Evolutionary conservation across 805 yeast genomes (phyloP).

Genomic region (Pichia californica): DNA sequence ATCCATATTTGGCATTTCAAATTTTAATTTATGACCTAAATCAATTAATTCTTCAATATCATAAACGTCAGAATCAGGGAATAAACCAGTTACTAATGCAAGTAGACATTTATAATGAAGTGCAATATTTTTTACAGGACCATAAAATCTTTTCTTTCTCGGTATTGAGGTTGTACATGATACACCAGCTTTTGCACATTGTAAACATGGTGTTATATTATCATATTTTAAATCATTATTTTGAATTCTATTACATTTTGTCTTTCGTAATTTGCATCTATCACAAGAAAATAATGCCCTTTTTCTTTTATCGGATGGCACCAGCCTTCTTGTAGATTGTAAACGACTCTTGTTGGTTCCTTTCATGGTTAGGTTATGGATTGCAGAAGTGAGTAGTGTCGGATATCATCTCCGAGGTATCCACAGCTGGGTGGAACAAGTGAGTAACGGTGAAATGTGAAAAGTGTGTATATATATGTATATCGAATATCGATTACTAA

Average conservation of each 20-base stretch:
- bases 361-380: too few relatives aligned
- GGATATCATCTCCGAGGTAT: too few relatives aligned
- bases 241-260: slow-evolving; percentile 35
- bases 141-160: slow-evolving; percentile 35
- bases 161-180: slow-evolving; percentile 38
- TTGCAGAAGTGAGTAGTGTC: too few relatives aligned
- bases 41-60: slow-evolving; percentile 36
- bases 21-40: slow-evolving; percentile 28
- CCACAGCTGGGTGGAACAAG: too few relatives aligned
- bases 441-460: too few relatives aligned
- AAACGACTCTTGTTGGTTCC: slow-evolving; percentile 10
- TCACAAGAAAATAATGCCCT: slow-evolving; percentile 42
- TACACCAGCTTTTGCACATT: slow-evolving; percentile 32
- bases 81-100: slow-evolving; percentile 33
- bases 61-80: slow-evolving; percentile 39
- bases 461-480: too few relatives aligned
- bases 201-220: slow-evolving; percentile 34
- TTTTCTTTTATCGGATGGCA: slow-evolving; percentile 32
- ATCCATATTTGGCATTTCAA: slow-evolving; percentile 31
- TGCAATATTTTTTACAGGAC: slow-evolving; percentile 37
- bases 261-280: slow-evolving; percentile 38
- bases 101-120: slow-evolving; percentile 38
- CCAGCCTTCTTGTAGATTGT: slow-evolving; percentile 30
- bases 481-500: too few relatives aligned
- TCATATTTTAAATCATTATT: slow-evolving; percentile 30